Evolutionary conservation across 257 asterid genomes (phyloP).

Genomic region (Scutellaria galericulata): DNA sequence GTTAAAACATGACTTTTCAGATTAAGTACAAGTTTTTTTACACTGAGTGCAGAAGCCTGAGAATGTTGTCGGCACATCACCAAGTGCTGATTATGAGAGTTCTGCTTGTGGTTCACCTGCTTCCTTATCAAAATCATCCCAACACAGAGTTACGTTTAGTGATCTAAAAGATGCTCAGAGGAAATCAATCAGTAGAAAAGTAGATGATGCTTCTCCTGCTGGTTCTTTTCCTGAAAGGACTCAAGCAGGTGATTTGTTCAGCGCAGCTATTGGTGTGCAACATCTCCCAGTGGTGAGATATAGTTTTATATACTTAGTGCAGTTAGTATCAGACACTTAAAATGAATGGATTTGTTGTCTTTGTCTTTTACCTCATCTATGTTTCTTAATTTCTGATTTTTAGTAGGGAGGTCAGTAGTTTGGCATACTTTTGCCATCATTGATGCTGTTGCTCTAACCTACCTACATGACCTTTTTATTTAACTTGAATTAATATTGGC

Average conservation of each 20-base stretch:
- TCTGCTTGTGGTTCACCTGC: conserved; percentile 70
- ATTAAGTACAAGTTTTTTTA: background rate
- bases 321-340: background rate
- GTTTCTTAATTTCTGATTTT: background rate
- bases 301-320: conserved; percentile 28
- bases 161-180: conserved; percentile 63
- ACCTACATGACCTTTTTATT: background rate
- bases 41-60: conserved; percentile 70
- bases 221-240: conserved; percentile 63
- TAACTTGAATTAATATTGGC: background rate
- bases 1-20: conserved; percentile 12
- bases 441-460: conserved; percentile 1
- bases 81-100: conserved; percentile 63
- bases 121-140: conserved; percentile 65
- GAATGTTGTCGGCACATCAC: conserved; percentile 43
- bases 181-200: conserved; percentile 65
- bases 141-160: conserved; percentile 50
- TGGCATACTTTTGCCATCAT: background rate
- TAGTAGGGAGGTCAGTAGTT: background rate
- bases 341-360: conserved; percentile 1
- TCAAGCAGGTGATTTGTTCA: conserved; percentile 85
- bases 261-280: conserved; percentile 60
- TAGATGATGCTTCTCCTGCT: conserved; percentile 45
- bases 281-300: conserved; percentile 70
- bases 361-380: background rate